Evolutionary conservation across 345 rosid species (phyloP).

Genomic region (Hypericum androsaemum): DNA sequence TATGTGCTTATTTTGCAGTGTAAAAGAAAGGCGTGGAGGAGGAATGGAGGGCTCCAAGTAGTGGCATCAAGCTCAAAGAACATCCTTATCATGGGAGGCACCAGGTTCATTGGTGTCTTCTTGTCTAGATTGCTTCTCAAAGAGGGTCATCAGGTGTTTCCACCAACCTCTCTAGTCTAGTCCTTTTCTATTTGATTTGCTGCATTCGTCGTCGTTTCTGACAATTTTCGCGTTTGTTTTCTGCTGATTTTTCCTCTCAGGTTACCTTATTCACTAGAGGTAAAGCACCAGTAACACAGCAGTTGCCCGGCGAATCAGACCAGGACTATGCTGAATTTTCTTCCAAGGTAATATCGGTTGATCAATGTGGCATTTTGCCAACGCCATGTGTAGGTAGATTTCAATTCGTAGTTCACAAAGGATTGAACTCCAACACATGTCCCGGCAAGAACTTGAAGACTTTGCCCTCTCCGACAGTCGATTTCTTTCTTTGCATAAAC

Average conservation of each 20-base stretch:
- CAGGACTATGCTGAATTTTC: constrained; percentile 74
- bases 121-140: constrained; percentile 83
- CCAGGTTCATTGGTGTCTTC: constrained; percentile 82
- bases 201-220: not conserved
- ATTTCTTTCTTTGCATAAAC: no score
- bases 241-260: constrained; percentile 31
- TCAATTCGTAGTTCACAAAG: no score
- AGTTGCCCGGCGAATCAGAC: constrained; percentile 84
- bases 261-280: constrained; percentile 94
- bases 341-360: constrained; percentile 49
- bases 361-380: not conserved
- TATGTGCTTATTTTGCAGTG: constrained; percentile 43
- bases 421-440: no score
- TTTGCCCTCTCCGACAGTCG: no score
- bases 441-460: no score
- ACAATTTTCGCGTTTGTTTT: no score
- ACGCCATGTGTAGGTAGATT: not conserved
- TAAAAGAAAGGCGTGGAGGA: constrained; percentile 52
- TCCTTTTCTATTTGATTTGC: not conserved
- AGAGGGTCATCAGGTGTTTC: constrained; percentile 77
- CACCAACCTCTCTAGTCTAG: not conserved
- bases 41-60: constrained; percentile 52
- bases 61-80: constrained; percentile 68
- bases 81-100: constrained; percentile 96
- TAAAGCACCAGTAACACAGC: constrained; percentile 78